phyloP scores from a whole-genome alignment of 306 rosid genomes.

The Castanospermum australe region DNA sequence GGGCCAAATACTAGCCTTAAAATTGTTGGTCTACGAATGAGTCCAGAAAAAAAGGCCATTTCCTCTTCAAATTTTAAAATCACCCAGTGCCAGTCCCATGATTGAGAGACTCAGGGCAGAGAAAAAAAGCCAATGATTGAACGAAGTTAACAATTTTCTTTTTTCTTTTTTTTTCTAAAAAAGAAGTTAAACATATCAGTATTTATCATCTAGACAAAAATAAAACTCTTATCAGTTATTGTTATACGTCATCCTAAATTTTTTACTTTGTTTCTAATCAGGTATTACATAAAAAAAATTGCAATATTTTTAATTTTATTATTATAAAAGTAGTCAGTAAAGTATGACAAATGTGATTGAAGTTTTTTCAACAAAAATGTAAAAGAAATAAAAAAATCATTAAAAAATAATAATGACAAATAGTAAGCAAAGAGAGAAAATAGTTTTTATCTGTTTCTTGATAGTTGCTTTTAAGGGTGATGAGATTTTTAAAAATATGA shows the following conservation, averaged over 20 bases:
- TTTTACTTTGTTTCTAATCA: no score
- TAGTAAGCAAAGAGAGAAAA: no score
- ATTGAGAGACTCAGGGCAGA: no score
- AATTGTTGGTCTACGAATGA: not conserved
- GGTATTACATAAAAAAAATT: not conserved
- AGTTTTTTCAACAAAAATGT: not conserved
- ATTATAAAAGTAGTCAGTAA: not conserved
- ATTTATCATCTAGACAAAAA: not conserved
- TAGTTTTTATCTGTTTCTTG: no score
- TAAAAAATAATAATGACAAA: not conserved
- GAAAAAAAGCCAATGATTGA: no score
- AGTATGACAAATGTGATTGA: not conserved
- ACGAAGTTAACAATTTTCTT: no score
- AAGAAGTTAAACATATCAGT: no score
- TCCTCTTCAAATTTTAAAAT: not conserved
- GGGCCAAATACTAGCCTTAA: not conserved
- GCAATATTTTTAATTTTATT: no score
- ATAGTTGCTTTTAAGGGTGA: no score
- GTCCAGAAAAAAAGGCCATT: not conserved
- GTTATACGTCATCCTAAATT: not conserved
- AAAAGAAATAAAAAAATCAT: not conserved
- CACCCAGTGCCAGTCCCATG: not conserved
- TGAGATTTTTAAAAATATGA: no score
- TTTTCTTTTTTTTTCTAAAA: no score
- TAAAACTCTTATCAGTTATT: no score